Evolutionary conservation across 73 alveolate genomes (phyloP), one percentile per base, ranked within the genome.

Genomic region (Diophrys appendiculata): DNA sequence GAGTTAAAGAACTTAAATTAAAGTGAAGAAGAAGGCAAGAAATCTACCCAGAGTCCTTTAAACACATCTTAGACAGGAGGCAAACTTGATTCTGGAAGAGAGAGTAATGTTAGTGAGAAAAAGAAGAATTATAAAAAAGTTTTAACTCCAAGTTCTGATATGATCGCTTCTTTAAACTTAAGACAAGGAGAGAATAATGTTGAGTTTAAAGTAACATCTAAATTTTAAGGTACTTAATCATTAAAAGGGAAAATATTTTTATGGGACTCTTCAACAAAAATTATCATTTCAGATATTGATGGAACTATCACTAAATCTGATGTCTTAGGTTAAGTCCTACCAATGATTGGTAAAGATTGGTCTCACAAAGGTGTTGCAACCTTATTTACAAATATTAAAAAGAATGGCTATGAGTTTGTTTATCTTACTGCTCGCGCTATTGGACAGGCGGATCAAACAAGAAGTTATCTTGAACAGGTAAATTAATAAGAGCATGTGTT

Each of bases 271-370:
- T 76, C 78, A 26, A 91, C 87, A 30, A 95, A 93, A 74, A 82
- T 96, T 53, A 92, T 97, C 0, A 84, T 97, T 33, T 85, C 98
- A 54, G 99, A 97, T 83, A 91, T 97, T 35, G 99, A 97, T 93
- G 99, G 99, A 0, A 97, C 99, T 18, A 89, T 97, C 43, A 96
- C 99, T 11, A 97, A 85, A 86, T 88, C 98, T 65, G 99, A 97
- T 76, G 81, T 96, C 27, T 83, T 97, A 30, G 99, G 99, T 1
- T 97, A 91, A 25, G 80, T 97, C 43, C 90, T 95, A 78, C 99
- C 99, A 14, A 76, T 90, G 69, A 65, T 97, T 3, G 99, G 99
- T 27, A 84, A 70, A 14, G 98, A 97, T 77, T 97, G 99, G 99
- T 84, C 93, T 81, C 99, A 97, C 75, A 86, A 84, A 33, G 99